Base-by-base conservation (phyloP, 306 rosid species). In the Inga laurina region DNA sequence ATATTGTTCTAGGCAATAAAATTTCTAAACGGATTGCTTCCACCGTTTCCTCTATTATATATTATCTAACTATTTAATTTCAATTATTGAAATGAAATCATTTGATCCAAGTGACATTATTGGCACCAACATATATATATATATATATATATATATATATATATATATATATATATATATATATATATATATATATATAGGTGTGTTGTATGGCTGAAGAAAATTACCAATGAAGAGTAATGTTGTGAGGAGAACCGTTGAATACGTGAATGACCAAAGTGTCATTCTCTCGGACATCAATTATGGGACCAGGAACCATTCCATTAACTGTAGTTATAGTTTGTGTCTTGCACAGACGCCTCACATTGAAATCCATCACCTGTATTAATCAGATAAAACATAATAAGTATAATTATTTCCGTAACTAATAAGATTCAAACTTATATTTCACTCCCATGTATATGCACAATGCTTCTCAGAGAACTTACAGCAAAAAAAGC, bases 151-250 rank as follows among this genome's bases (percentile, higher is more conserved):
- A 19, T n/a, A 21, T 0, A 54, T 54, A 32, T 32, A 32, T n/a
- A n/a, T n/a, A n/a, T n/a, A n/a, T n/a, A n/a, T n/a, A n/a, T n/a
- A n/a, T n/a, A n/a, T n/a, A n/a, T n/a, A n/a, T n/a, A n/a, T n/a
- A n/a, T n/a, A n/a, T n/a, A n/a, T n/a, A n/a, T n/a, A n/a, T n/a
- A n/a, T 35, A 4, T 52, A 18, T 16, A 19, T 19, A 18, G 8
- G 4, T 22, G 14, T n/a, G n/a, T n/a, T 48, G 14, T 48, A 24
- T 8, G 14, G 34, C 34, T 61, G 19, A 16, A 11, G 10, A 21
- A 66, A 83, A 2, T 67, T 67, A 67, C 87, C 89, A 87, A 48
- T 87, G 89, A 87, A 87, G 11, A 46, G 85, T 87, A 43, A 87
- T 56, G 64, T 87, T 86, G 71, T 80, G 69, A 7, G 87, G 89